Evolutionary conservation across 148 eudicot species (phyloP), one percentile per base, ranked within the genome.

Genomic region (Simmondsia chinensis): DNA sequence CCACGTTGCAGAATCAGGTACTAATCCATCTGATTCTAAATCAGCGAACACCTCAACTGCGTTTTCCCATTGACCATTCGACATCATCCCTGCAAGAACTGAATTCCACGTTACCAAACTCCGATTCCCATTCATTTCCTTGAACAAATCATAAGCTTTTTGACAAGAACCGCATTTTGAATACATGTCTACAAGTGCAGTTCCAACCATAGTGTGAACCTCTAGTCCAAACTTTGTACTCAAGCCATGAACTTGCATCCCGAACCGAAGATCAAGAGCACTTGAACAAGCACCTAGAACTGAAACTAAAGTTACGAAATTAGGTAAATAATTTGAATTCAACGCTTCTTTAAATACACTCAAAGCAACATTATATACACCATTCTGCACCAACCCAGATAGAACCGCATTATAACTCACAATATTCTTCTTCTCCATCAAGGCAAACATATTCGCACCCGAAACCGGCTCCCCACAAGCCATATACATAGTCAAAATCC

Each of bases 1-100:
- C 94, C 89, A 88, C 1, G 94, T 80, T 7, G 72, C 83, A 10
- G 82, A 77, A 76, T 83, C 94, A 11, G 83, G 79, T 30, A 60
- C 45, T 14, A 80, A 24, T 48, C 75, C 87, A 46, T 74, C 78
- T 56, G 47, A 38, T 42, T 72, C 63, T 40, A 88, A 50, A 35
- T 50, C 61, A 9, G 57, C 28, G 54, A 83, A 80, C 30, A 83
- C 73, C 42, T 73, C 57, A 10, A 75, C 43, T 9, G 89, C 91
- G 12, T 30, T 59, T 43, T 75, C 79, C 40, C 53, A 50, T 46
- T 80, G 69, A 39, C 66, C 77, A 61, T 70, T 77, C 28, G 63
- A 50, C 68, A 88, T 60, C 76, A 75, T 60, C 10, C 94, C 89
- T 2, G 73, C 64, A 28, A 88, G 75, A 68, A 88, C 62, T 1